These are phyloP conservation scores for Parmales sp. DNA, from an alignment of 108 stramenopile species.

Conservation along the genomic window DNA sequence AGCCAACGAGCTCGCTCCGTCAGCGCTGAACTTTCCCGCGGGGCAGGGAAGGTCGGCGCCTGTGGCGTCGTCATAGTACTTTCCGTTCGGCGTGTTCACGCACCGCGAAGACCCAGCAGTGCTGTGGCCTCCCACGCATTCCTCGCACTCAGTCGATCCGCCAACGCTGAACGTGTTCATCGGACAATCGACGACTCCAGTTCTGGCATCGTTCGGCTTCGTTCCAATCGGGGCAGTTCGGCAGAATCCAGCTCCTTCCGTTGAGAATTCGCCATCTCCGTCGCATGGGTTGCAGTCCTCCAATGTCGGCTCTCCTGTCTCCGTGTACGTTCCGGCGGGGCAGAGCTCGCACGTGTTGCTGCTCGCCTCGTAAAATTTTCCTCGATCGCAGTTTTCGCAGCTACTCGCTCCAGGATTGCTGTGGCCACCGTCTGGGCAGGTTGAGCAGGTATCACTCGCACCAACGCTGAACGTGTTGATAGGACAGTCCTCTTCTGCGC, in stretches of 20 bases:
- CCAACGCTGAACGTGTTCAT: not conserved
- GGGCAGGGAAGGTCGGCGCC: too few species aligned
- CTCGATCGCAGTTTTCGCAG: not conserved
- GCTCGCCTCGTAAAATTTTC: not conserved
- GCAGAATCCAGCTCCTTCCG: not conserved
- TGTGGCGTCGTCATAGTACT: too few species aligned
- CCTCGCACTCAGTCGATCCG: not conserved
- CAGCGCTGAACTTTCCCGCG: too few species aligned
- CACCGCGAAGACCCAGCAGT: too few species aligned
- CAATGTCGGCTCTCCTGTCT: not conserved
- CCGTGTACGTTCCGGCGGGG: not conserved
- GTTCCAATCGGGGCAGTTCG: too few species aligned
- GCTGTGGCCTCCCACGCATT: not conserved
- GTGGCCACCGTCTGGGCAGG: not conserved
- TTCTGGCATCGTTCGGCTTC: too few species aligned
- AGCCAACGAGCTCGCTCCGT: too few species aligned
- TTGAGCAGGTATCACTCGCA: not conserved
- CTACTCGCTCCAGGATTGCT: not conserved
- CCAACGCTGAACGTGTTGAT: not conserved
- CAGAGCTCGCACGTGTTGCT: constrained; percentile 1
- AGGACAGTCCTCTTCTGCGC: not conserved
- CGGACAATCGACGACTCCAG: too few species aligned
- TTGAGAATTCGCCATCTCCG: not conserved
- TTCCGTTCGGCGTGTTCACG: too few species aligned
- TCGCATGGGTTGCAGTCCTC: not conserved